A percentile compares a stretch with the other conserved stretches of the same genome.
Evolutionary conservation across 345 rosid species (phyloP).

Genomic region (Salix brachista): DNA sequence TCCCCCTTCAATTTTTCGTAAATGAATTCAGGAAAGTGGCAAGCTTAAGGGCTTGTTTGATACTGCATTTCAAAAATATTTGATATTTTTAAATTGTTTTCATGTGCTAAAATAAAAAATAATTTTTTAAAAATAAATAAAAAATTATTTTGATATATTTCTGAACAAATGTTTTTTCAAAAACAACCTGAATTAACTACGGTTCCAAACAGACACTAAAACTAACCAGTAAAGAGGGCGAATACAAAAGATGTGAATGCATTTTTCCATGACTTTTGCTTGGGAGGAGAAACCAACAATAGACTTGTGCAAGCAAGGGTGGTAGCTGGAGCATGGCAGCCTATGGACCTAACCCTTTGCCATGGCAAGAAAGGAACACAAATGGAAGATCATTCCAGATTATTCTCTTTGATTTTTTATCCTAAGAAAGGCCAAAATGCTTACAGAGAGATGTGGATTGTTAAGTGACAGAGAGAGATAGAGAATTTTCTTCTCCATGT

Average conservation of each 20-base stretch:
- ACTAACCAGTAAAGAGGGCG: no score
- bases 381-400: neutral
- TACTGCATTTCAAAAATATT: no score
- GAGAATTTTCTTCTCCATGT: neutral
- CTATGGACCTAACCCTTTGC: neutral
- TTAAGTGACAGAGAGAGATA: no score
- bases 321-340: neutral
- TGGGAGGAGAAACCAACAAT: neutral
- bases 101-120: no score
- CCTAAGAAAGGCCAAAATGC: neutral
- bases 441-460: neutral
- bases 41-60: no score
- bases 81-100: no score
- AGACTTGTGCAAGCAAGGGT: neutral
- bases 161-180: no score
- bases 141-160: no score
- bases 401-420: neutral
- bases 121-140: no score
- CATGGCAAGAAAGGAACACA: neutral
- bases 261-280: neutral
- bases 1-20: no score
- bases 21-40: no score
- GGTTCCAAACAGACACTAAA: fast-evolving
- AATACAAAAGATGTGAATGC: neutral
- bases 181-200: no score